Evolutionary conservation across 139 green algal species (phyloP).

Genomic region (Chloropicon primus): DNA sequence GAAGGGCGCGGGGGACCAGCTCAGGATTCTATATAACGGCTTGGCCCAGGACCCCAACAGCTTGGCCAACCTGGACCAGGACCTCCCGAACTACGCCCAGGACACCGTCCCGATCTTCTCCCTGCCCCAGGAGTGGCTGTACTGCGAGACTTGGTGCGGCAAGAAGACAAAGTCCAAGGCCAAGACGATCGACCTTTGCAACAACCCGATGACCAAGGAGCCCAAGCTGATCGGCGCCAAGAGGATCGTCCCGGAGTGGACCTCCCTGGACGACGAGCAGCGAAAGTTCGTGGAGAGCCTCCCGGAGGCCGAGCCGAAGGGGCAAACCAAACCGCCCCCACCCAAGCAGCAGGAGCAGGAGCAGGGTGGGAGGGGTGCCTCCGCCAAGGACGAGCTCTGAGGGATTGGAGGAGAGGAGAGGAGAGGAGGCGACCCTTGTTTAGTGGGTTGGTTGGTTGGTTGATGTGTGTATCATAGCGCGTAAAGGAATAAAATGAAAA

Average conservation of each 20-base stretch:
- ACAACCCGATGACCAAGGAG: conserved; percentile 99
- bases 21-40: conserved; percentile 85
- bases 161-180: conserved; percentile 78
- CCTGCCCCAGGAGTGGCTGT: conserved; percentile 92
- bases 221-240: conserved; percentile 82
- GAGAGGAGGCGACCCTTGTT: too few species aligned
- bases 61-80: conserved; percentile 90
- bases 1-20: conserved; percentile 30
- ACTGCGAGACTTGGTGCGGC: conserved; percentile 98
- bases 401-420: too few species aligned
- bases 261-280: conserved; percentile 57
- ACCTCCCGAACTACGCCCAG: conserved; percentile 97
- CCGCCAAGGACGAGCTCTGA: too few species aligned
- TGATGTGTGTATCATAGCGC: too few species aligned
- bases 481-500: too few species aligned
- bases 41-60: conserved; percentile 88
- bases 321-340: too few species aligned
- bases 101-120: conserved; percentile 76
- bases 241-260: conserved; percentile 88
- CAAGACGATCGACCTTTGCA: conserved; percentile 99
- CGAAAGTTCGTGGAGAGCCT: conserved; percentile 21
- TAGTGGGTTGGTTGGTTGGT: too few species aligned
- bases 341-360: too few species aligned
- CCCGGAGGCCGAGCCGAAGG: too few species aligned
- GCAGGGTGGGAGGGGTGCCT: too few species aligned